Evolutionary conservation across 2,329 filamentous ascomycete genomes (phyloP), one percentile per base, ranked within the genome.

Genomic region (Aspergillus udagawae): DNA sequence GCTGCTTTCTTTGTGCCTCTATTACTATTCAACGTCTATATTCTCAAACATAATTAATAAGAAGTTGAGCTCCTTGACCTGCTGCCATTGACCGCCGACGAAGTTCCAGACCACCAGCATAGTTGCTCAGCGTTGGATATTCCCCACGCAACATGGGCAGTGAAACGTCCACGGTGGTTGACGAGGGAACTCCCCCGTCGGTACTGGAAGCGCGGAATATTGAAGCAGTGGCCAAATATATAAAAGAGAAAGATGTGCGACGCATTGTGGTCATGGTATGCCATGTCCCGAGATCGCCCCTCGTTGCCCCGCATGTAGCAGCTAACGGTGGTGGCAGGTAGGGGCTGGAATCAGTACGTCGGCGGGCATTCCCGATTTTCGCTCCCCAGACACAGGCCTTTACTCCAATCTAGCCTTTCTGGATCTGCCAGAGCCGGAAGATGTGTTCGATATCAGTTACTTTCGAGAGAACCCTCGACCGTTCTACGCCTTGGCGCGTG

Each of bases 401-500:
- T 99, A 99, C 74, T 88, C 91, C 67, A 97, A 97, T 69, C 86
- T 99, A 29, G 89, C 89, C 23, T 85, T 89, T 53, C 83, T 97
- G 32, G 86, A 96, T 59, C 83, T 99, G 0, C 92, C 92, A 0
- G 88, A 93, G 67, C 88, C 93, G 23, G 92, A 97, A 76, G 92
- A 91, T 35, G 91, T 97, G 48, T 97, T 99, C 75, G 92, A 96
- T 69, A 93, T 99, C 62, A 80, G 81, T 57, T 99, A 90, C 80
- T 99, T 99, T 77, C 83, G 88, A 60, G 70, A 86, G 47, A 89
- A 96, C 63, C 94, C 94, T 0, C 81, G 86, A 32, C 92, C 94
- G 0, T 99, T 99, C 78, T 99, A 97, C 74, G 85, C 90, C 1
- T 83, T 99, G 38, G 93, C 93, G 14, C 89, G 89, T 66, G 94